A percentile compares a stretch with the other conserved stretches of the same genome.
phyloP scores from a whole-genome alignment of 768 basidiomycete genomes.

The Pisolithus marmoratus region DNA sequence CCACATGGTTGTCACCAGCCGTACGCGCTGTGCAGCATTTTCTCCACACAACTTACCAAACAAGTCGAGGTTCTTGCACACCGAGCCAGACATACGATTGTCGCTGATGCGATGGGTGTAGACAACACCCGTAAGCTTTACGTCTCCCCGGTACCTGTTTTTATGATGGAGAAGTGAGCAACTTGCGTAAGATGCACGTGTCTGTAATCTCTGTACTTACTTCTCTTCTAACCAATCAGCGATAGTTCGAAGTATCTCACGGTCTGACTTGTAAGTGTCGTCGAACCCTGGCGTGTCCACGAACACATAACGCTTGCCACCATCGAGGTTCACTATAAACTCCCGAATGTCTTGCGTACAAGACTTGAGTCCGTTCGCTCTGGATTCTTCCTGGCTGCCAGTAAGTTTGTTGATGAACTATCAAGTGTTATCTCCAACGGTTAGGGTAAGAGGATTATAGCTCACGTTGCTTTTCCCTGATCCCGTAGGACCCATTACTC shows the following conservation, averaged over 20 bases:
- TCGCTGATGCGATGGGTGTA: constrained; percentile 33
- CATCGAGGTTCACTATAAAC: constrained; percentile 9
- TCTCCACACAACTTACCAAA: constrained; percentile 33
- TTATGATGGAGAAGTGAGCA: neutral
- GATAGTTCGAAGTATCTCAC: neutral
- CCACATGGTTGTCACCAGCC: constrained; percentile 22
- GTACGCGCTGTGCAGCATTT: constrained; percentile 21
- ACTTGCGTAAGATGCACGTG: too few species aligned
- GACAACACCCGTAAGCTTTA: constrained; percentile 26
- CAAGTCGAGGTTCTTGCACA: constrained; percentile 25
- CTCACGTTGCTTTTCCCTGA: constrained; percentile 1
- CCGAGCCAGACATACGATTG: constrained; percentile 28
- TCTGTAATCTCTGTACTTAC: neutral
- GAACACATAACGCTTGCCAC: constrained; percentile 9
- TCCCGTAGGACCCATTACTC: constrained; percentile 8
- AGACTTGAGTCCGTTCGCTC: constrained; percentile 1
- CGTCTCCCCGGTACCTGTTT: constrained; percentile 1
- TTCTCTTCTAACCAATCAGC: constrained; percentile 1
- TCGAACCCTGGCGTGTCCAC: constrained; percentile 13
- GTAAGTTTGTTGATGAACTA: neutral
- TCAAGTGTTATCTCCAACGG: neutral
- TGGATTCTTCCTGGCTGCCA: neutral
- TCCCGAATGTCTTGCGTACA: constrained; percentile 10
- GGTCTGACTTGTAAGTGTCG: neutral
- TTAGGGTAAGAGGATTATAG: neutral